Conservation (phyloP, 2,329 filamentous ascomycete genomes). For the Apiospora malaysiana region DNA sequence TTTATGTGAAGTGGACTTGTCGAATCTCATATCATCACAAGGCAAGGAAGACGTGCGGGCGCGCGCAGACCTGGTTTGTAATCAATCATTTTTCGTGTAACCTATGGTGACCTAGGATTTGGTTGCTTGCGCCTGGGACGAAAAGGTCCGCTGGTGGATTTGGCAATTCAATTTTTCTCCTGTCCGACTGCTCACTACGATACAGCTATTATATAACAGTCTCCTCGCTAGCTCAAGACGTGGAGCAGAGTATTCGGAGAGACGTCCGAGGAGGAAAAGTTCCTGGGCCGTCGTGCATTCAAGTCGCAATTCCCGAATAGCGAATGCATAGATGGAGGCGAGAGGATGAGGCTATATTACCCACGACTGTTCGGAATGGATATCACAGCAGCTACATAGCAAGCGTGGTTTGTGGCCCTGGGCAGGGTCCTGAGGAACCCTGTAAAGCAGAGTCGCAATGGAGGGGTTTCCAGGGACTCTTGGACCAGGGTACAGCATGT, state of each 20-base stretch:
- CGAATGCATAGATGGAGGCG: no score
- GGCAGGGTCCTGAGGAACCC: no score
- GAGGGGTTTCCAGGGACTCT: neutral
- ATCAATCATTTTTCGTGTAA: neutral
- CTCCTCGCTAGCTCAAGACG: neutral
- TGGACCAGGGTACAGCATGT: neutral
- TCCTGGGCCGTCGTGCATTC: neutral
- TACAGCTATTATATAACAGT: neutral
- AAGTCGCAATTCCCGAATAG: neutral
- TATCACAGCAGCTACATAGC: neutral
- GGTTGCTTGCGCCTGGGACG: neutral
- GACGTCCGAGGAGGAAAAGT: neutral
- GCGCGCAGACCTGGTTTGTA: neutral
- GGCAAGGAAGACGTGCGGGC: neutral
- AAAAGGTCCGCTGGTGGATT: conserved; percentile 10
- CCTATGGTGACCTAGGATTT: neutral
- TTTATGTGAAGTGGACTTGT: neutral
- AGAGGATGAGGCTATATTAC: neutral
- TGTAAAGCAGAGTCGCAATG: neutral
- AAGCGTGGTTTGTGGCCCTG: neutral
- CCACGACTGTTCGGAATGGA: neutral
- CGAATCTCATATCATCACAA: neutral
- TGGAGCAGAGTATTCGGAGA: neutral
- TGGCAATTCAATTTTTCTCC: neutral
- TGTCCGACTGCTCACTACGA: neutral